Conservation (phyloP, 768 basidiomycete genomes). For the Termitomyces sp. region DNA sequence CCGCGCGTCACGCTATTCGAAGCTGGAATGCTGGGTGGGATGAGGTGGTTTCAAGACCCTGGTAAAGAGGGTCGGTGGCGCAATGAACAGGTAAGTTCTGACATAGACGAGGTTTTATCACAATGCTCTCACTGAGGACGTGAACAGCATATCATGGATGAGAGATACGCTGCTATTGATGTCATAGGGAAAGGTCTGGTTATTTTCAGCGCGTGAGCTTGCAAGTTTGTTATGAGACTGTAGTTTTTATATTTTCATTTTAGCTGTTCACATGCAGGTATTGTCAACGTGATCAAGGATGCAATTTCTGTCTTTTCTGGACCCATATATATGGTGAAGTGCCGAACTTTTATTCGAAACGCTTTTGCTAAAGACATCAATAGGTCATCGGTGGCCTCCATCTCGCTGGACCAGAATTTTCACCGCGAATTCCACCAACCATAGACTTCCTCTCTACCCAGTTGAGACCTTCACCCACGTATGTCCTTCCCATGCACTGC, state of each 20-base stretch:
- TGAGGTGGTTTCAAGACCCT: conserved; percentile 51
- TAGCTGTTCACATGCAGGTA: conserved; percentile 70
- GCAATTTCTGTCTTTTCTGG: conserved; percentile 58
- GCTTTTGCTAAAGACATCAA: neutral
- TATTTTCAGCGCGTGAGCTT: conserved; percentile 75
- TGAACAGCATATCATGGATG: conserved; percentile 73
- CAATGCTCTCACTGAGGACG: neutral
- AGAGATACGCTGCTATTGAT: conserved; percentile 74
- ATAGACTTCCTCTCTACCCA: conserved; percentile 65
- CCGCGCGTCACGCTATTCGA: conserved; percentile 69
- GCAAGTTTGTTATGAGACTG: neutral
- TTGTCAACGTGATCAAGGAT: conserved; percentile 78
- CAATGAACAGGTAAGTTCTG: conserved; percentile 45
- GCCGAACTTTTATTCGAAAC: neutral
- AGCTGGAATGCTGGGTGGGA: conserved; percentile 61
- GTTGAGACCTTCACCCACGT: conserved; percentile 61
- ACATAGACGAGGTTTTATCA: neutral
- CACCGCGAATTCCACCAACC: conserved; percentile 62
- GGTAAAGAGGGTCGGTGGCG: conserved; percentile 41
- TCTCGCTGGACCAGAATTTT: conserved; percentile 69
- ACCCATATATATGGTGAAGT: conserved; percentile 71
- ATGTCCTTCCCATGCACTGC: conserved; percentile 83
- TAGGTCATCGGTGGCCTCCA: conserved; percentile 83
- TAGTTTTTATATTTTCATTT: neutral
- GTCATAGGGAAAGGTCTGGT: conserved; percentile 80